These are phyloP conservation scores for Ascoidea rubescens DNA, from an alignment of 805 yeast species.

Conservation along the genomic window DNA sequence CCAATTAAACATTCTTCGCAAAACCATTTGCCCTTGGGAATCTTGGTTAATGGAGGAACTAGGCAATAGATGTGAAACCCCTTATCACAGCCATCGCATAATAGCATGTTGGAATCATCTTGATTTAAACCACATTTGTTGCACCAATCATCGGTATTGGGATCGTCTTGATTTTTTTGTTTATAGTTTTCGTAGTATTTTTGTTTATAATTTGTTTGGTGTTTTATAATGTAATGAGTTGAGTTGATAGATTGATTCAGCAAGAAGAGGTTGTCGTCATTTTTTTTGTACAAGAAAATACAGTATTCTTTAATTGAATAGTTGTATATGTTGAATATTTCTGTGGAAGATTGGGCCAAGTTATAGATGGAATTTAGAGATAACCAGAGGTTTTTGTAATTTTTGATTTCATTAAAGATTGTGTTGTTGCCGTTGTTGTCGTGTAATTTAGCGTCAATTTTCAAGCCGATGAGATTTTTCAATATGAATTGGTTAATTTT, in stretches of 20 bases:
- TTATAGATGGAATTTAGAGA: slow-evolving; percentile 3
- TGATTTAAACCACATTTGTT: slow-evolving; percentile 32
- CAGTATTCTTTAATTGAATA: slow-evolving; percentile 19
- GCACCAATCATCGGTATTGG: slow-evolving; percentile 21
- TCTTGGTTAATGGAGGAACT: slow-evolving; percentile 33
- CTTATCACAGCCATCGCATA: slow-evolving; percentile 66
- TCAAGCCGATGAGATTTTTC: not conserved
- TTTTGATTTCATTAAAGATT: slow-evolving; percentile 6
- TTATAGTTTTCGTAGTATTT: too few relatives aligned
- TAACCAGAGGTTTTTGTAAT: slow-evolving; percentile 17
- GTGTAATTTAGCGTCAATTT: slow-evolving; percentile 5
- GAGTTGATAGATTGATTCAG: not conserved
- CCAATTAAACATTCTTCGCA: slow-evolving; percentile 81
- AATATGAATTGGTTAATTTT: slow-evolving; percentile 14
- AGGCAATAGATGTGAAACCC: slow-evolving; percentile 59
- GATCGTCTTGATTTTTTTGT: slow-evolving; percentile 12
- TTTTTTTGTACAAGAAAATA: slow-evolving; percentile 17
- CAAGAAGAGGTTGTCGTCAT: slow-evolving; percentile 3
- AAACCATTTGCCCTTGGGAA: slow-evolving; percentile 59
- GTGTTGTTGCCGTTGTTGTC: slow-evolving; percentile 7
- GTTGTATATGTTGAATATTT: slow-evolving; percentile 15
- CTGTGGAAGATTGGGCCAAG: slow-evolving; percentile 1
- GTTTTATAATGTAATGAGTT: too few relatives aligned
- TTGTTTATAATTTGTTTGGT: too few relatives aligned
- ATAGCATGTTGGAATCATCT: slow-evolving; percentile 31